Evolutionary conservation across 108 stramenopile species (phyloP), one percentile per base, ranked within the genome.

Genomic region (Fistulifera solaris): DNA sequence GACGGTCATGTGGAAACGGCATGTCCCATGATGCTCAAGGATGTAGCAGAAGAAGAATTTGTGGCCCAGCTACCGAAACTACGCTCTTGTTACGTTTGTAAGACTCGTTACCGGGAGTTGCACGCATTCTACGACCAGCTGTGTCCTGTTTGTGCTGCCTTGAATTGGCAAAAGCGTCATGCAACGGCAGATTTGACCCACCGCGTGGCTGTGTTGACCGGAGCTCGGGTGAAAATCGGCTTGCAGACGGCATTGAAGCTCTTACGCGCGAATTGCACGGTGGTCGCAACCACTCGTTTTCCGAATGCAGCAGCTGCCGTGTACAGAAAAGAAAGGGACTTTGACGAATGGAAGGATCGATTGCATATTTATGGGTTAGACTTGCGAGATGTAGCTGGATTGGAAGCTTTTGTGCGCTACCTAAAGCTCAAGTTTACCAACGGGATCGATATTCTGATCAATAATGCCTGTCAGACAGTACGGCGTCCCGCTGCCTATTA

Each of bases 381-480:
- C 57, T 66, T 93, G 41, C 66, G 92, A 23, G 92, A 93, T 70
- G 78, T 93, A 0, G 80, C 83, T 15, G 87, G 85, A 1, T 40
- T 93, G 10, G 92, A 93, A 58, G 77, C 85, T 11, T 87, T 93
- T 57, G 75, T 80, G 39, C 64, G 79, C 15, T 89, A 80, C 66
- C 58, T 87, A 21, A 83, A 81, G 38, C 44, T 62, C 13, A 71
- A 58, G 35, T 88, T 67, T 58, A 54, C 69, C n/a, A 52, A 63
- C 1, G 85, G 88, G 11, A 76, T 95, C 42, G 90, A 95, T 62
- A 68, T 92, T 2, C 56, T 95, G 41, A 88, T 95, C 45, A 92
- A 93, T 62, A 95, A 95, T 68, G 94, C 94, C 0, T 95, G 94
- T 70, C 94, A 95, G 69, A 95, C 94, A 0, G 72, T 95, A 1